These are phyloP conservation scores for Aquilaria yunnanensis DNA, from an alignment of 345 rosid genomes.

Conservation along the genomic window DNA sequence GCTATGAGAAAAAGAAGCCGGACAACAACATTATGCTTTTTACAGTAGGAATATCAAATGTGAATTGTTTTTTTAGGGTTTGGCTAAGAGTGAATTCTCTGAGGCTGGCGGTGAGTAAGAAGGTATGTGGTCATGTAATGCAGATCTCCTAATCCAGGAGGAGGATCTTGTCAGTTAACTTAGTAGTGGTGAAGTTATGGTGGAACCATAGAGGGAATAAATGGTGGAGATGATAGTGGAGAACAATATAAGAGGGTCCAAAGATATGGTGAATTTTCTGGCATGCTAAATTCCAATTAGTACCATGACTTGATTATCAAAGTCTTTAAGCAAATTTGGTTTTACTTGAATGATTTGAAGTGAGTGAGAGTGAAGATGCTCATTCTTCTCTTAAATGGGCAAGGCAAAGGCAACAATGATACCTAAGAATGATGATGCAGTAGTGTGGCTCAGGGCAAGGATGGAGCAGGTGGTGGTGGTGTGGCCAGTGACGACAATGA, in stretches of 20 bases:
- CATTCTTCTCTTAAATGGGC: too few relatives aligned
- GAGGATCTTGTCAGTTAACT: slow-evolving; percentile 39
- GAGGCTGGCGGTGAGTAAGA: slow-evolving; percentile 33
- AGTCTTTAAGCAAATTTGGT: slow-evolving; percentile 94
- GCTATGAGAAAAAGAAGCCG: slow-evolving; percentile 9
- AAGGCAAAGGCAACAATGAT: too few relatives aligned
- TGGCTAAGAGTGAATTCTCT: slow-evolving; percentile 63
- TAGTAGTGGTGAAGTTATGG: slow-evolving; percentile 76
- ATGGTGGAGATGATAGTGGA: slow-evolving; percentile 98
- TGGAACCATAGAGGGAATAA: slow-evolving; percentile 76
- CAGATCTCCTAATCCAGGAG: slow-evolving; percentile 22
- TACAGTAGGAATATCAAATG: slow-evolving; percentile 12
- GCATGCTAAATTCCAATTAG: slow-evolving; percentile 87
- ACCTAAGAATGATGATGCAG: too few relatives aligned
- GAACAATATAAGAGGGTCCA: slow-evolving; percentile 63
- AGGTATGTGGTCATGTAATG: slow-evolving; percentile 19
- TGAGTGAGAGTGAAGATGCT: too few relatives aligned
- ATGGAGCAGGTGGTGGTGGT: too few relatives aligned
- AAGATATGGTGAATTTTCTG: slow-evolving; percentile 84
- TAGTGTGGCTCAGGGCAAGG: too few relatives aligned
- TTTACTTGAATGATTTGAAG: slow-evolving; percentile 39
- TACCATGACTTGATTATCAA: slow-evolving; percentile 80
- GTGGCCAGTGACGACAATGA: too few relatives aligned
- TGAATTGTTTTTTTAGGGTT: slow-evolving; percentile 51
- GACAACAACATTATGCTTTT: slow-evolving; percentile 9